phyloP scores from a whole-genome alignment of 2,329 filamentous ascomycete genomes.

The Colletotrichum cordylinicola region DNA sequence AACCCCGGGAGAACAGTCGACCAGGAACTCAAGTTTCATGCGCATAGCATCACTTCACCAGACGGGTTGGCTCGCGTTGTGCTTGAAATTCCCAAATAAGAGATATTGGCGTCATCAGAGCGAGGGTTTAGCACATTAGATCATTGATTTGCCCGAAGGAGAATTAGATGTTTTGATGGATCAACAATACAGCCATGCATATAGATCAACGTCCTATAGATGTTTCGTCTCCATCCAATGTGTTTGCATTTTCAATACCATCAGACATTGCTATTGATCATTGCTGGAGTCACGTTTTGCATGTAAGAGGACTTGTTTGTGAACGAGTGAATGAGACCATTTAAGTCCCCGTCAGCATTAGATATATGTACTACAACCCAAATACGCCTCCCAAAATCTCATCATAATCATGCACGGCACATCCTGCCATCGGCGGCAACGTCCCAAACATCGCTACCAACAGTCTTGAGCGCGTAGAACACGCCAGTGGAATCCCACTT shows the following conservation, averaged over 20 bases:
- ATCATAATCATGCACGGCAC: slow-evolving; percentile 32
- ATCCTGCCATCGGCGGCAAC: slow-evolving; percentile 44
- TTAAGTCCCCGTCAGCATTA: neutral
- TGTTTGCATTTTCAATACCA: too few relatives aligned
- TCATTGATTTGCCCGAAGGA: neutral
- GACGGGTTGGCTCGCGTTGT: neutral
- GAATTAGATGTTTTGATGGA: neutral
- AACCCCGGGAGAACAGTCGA: neutral
- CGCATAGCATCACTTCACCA: neutral
- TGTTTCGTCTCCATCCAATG: too few relatives aligned
- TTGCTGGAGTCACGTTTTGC: neutral
- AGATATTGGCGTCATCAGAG: neutral
- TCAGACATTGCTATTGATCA: too few relatives aligned
- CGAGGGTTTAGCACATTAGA: too few relatives aligned
- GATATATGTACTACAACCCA: neutral
- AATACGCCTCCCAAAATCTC: neutral
- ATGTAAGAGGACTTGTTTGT: neutral
- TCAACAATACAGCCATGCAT: neutral
- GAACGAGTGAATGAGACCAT: neutral
- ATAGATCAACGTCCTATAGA: neutral
- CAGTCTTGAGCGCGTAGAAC: slow-evolving; percentile 53
- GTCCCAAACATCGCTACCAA: slow-evolving; percentile 58
- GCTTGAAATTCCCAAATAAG: neutral
- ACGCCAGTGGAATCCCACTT: slow-evolving; percentile 53
- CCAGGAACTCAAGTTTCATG: neutral